Evolutionary conservation across 805 yeast species (phyloP), one percentile per base, ranked within the genome.

Genomic region (Metschnikowia amazonensis): DNA sequence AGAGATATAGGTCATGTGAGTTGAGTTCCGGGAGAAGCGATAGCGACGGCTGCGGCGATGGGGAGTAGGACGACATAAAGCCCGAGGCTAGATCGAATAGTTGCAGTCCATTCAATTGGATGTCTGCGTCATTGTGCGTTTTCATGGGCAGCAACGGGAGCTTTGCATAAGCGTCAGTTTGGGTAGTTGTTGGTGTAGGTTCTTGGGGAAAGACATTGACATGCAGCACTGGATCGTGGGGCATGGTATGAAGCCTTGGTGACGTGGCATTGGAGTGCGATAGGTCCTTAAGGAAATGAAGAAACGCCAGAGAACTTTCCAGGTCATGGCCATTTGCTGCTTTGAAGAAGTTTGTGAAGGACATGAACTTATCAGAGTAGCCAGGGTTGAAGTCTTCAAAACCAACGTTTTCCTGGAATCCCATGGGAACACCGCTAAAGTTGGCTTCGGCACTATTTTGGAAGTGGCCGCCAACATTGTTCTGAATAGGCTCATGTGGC

Each of bases 1-100:
- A 77, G 4, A 78, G 59, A 46, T 62, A 62, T 21, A 42, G 35
- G 7, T 51, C 56, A 4, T 68, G 11, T 11, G 46, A 45, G 44
- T 50, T 51, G 5, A 55, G 45, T 14, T 48, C 59, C 8, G 58
- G 59, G 5, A 46, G 24, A 4, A 50, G 37, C 7, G 60, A 48
- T 9, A 65, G 59, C 5, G 48, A 45, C 3, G 57, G 54, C 11
- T 50, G 55, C 3, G 72, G 69, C 2, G 60, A 49, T 3, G 70
- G 70, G 13, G 58, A 48, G 35, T 62, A 51, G 0, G 56, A 40
- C 9, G 61, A 53, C 36, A 55, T 57, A 36, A 58, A 51, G 33
- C 53, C 53, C 8, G 61, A 50, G 0, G 57, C 50, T 9, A 48
- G 30, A 10, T 38, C 32, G 9, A 28, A 28, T 28, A 37, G 41